phyloP scores from a whole-genome alignment of 352 stramenopile species.

The Pythium scleroteichum region DNA sequence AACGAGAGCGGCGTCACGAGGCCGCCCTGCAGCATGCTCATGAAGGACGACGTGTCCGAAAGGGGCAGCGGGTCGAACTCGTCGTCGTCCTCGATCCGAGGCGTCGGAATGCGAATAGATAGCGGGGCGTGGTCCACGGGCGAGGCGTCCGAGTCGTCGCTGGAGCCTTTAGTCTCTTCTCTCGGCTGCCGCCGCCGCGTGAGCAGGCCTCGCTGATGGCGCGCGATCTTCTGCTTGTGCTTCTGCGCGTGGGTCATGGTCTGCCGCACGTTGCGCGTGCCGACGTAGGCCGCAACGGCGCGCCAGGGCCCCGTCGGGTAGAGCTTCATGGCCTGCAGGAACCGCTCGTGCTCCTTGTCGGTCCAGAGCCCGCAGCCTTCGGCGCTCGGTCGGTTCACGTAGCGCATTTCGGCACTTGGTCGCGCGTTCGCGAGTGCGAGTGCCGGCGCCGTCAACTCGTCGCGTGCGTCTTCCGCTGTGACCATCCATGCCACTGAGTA shows the following conservation, averaged over 20 bases:
- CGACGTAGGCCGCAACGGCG: conserved; percentile 28
- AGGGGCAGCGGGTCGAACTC: not conserved
- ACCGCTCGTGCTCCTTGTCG: conserved; percentile 29
- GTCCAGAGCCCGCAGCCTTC: conserved; percentile 32
- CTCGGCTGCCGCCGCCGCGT: conserved; percentile 4
- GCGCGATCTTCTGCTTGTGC: conserved; percentile 44
- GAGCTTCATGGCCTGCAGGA: conserved; percentile 32
- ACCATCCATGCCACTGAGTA: not conserved
- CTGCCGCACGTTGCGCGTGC: conserved; percentile 33
- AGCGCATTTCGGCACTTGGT: not conserved
- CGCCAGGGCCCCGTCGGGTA: conserved; percentile 37
- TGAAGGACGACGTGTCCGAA: not conserved
- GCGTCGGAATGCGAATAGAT: not conserved
- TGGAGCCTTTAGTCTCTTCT: not conserved
- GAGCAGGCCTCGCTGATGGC: conserved; percentile 32
- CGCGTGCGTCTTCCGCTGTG: not conserved
- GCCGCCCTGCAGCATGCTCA: conserved; percentile 1
- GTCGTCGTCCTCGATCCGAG: not conserved
- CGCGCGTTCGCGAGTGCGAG: not conserved
- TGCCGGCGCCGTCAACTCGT: not conserved
- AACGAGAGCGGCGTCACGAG: conserved; percentile 7
- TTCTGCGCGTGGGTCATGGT: conserved; percentile 50
- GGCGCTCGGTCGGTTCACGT: conserved; percentile 18
- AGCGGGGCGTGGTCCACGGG: not conserved
- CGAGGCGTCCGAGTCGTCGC: conserved; percentile 5